Conservation (phyloP, 164 flowering plant genomes). For the Vitis amurensis region DNA sequence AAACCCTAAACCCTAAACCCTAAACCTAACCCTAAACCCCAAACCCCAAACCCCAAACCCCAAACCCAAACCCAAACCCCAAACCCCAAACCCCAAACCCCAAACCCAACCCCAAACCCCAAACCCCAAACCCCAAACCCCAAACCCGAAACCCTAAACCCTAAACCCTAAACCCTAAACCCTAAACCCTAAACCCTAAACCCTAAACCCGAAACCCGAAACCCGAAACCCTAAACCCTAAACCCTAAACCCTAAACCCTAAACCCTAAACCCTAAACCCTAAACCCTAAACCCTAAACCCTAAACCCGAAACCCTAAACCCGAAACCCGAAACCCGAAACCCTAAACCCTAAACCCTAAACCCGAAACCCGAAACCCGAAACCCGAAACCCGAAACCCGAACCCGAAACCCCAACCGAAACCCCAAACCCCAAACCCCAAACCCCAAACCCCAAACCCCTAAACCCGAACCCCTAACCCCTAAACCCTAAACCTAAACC, state of each 20-base stretch:
- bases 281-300: slow-evolving; percentile 15
- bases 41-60: too few relatives aligned
- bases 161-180: too few relatives aligned
- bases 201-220: slow-evolving; percentile 15
- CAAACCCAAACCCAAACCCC: too few relatives aligned
- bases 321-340: slow-evolving; percentile 17
- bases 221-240: too few relatives aligned
- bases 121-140: too few relatives aligned
- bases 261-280: slow-evolving; percentile 10
- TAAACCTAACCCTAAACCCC: too few relatives aligned
- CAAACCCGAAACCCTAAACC: too few relatives aligned
- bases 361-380: slow-evolving; percentile 12
- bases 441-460: slow-evolving; percentile 16
- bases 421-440: slow-evolving; percentile 23
- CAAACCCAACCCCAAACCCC: too few relatives aligned
- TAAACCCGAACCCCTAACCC: slow-evolving; percentile 18
- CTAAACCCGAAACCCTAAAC: slow-evolving; percentile 16
- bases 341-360: slow-evolving; percentile 26
- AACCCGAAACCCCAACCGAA: slow-evolving; percentile 25
- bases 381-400: slow-evolving; percentile 6
- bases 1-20: too few relatives aligned
- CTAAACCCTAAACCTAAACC: slow-evolving; percentile 21
- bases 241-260: too few relatives aligned
- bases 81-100: too few relatives aligned
- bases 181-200: too few relatives aligned